phyloP scores from a whole-genome alignment of 768 basidiomycete species.

The Tulasnella sp. region DNA sequence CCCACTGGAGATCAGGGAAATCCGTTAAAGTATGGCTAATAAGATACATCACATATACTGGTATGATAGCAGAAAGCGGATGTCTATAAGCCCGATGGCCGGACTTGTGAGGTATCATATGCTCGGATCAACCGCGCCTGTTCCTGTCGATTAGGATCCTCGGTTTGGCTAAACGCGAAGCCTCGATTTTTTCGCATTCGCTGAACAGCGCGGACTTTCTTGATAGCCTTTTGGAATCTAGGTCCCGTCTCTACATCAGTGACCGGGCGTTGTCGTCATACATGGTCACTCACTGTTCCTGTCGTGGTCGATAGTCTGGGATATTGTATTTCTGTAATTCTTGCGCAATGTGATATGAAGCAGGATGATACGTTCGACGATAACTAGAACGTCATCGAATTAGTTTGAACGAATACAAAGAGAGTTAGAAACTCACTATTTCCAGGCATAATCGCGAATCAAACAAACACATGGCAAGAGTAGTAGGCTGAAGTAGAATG shows the following conservation, averaged over 20 bases:
- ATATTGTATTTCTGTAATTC: slow-evolving; percentile 99
- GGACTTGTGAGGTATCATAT: slow-evolving; percentile 73
- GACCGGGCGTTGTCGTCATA: slow-evolving; percentile 1
- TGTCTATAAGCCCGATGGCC: slow-evolving; percentile 61
- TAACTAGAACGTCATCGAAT: slow-evolving; percentile 41
- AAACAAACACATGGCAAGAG: slow-evolving; percentile 79
- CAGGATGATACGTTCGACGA: slow-evolving; percentile 76
- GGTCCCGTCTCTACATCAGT: slow-evolving; percentile 11
- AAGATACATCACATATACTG: background rate
- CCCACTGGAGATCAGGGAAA: background rate
- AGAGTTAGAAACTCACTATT: slow-evolving; percentile 57
- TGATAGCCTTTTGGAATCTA: slow-evolving; percentile 98
- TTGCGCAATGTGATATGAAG: slow-evolving; percentile 96
- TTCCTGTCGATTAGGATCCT: slow-evolving; percentile 73
- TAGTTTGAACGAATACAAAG: background rate
- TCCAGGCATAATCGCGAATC: slow-evolving; percentile 86
- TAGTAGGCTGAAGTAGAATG: slow-evolving; percentile 85
- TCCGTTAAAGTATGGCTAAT: slow-evolving; percentile 2
- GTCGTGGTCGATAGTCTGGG: slow-evolving; percentile 90
- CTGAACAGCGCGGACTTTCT: slow-evolving; percentile 98
- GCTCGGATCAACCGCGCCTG: slow-evolving; percentile 74
- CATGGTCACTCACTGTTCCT: slow-evolving; percentile 69
- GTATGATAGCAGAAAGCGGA: background rate
- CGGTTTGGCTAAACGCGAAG: slow-evolving; percentile 97
- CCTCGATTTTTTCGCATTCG: slow-evolving; percentile 93